phyloP scores from a whole-genome alignment of 2,329 filamentous ascomycete species.

The Bertia moriformis region DNA sequence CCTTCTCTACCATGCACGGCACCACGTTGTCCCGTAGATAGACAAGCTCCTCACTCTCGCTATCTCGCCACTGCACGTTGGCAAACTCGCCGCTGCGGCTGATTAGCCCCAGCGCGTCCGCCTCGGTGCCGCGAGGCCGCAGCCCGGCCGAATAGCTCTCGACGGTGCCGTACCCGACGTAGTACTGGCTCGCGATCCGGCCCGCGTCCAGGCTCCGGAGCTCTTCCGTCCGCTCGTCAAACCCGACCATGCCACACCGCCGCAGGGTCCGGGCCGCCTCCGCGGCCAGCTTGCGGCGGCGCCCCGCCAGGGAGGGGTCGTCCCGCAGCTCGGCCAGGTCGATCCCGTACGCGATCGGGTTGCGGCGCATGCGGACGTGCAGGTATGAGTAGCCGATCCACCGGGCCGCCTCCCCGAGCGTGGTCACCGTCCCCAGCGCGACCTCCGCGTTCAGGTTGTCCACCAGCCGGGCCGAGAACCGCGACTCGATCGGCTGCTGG shows the following conservation, averaged over 20 bases:
- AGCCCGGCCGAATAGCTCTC: slow-evolving; percentile 96
- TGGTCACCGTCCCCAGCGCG: slow-evolving; percentile 87
- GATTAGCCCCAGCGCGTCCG: slow-evolving; percentile 89
- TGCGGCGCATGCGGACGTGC: slow-evolving; percentile 89
- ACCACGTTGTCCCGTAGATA: slow-evolving; percentile 56
- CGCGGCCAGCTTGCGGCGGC: slow-evolving; percentile 72
- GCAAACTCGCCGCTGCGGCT: slow-evolving; percentile 96
- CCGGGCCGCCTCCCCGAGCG: slow-evolving; percentile 79
- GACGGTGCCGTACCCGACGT: slow-evolving; percentile 83
- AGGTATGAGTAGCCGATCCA: slow-evolving; percentile 98
- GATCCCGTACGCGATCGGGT: slow-evolving; percentile 83
- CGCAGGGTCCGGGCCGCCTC: slow-evolving; percentile 78
- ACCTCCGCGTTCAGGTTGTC: slow-evolving; percentile 97
- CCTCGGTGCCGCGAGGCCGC: slow-evolving; percentile 71
- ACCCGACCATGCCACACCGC: slow-evolving; percentile 96
- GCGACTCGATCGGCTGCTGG: slow-evolving; percentile 94
- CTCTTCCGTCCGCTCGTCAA: slow-evolving; percentile 90
- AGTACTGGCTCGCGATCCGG: slow-evolving; percentile 92
- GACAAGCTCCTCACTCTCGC: slow-evolving; percentile 73
- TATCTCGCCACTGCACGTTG: slow-evolving; percentile 86
- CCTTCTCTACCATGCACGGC: slow-evolving; percentile 66
- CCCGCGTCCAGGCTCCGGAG: slow-evolving; percentile 89
- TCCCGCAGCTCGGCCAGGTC: slow-evolving; percentile 83
- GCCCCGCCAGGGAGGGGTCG: slow-evolving; percentile 74
- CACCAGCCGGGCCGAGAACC: slow-evolving; percentile 81